Base-by-base conservation (phyloP, 2,329 filamentous ascomycete genomes). In the Lachnellula occidentalis region DNA sequence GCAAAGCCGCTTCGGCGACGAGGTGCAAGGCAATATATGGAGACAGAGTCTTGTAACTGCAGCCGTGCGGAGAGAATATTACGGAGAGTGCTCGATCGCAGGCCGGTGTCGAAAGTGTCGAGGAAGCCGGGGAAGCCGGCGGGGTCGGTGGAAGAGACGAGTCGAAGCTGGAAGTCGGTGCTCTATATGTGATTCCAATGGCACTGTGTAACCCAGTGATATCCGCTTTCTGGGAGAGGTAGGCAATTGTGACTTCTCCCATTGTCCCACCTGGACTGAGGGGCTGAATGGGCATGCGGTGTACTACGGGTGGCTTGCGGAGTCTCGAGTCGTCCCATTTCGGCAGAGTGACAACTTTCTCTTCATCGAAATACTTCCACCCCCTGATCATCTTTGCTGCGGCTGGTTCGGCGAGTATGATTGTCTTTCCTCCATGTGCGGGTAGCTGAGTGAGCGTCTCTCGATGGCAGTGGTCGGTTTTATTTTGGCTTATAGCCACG, bases 231-330 rank as follows among this genome's bases (percentile, higher is more conserved):
- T 84, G 80, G 0, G 79, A 73, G 31, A 90, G 78, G 67, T 83
- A 83, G 1, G 85, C 76, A n/a, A 90, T 75, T 0, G 85, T 88
- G n/a, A 89, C 76, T 70, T 90, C 85, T 17, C 87, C 87, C 8
- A 76, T 72, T 14, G 75, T 70, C 5, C 81, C 83, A 22, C 75
- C 74, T 0, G 76, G 69, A 2, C 76, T 71, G 22, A 78, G 68
- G 0, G 83, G 69, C 2, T 81, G 79, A 4, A 90, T 73, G 1
- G 76, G 71, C 8, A 88, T 67, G 2, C 76, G 71, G 41, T 64
- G 45, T 12, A 65, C 34, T 34, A 22, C 58, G 69, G 59, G 74
- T 66, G 43, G 45, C 12, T 55, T 56, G 11, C 46, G 37, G 22
- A 34, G 34, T 34, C 54, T 67, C 24, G 72, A 69, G 36, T 76